Percentiles rank a stretch among this genome's conserved stretches.
Evolutionary conservation across 345 rosid genomes (phyloP).

Genomic region (Heritiera littoralis): DNA sequence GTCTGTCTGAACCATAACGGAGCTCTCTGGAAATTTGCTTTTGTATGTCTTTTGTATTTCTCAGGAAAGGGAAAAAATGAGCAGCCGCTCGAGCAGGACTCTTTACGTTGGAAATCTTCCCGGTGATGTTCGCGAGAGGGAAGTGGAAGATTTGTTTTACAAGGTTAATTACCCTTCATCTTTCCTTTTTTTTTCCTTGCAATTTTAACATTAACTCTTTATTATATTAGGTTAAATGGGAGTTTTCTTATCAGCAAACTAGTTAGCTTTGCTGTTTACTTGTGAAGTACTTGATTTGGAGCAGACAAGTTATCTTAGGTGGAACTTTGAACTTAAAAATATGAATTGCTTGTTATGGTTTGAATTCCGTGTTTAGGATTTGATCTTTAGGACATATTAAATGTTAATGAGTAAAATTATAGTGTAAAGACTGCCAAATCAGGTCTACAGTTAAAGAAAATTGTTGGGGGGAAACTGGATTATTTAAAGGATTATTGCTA

Average conservation of each 20-base stretch:
- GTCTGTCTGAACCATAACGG: neutral
- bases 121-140: constrained; percentile 89
- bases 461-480: neutral
- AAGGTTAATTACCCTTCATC: constrained; percentile 47
- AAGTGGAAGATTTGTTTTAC: constrained; percentile 94
- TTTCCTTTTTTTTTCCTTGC: neutral
- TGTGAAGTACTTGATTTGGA: neutral
- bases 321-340: neutral
- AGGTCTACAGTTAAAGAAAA: neutral
- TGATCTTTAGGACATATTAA: too few species aligned
- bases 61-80: constrained; percentile 39
- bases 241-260: neutral
- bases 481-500: too few species aligned
- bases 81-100: constrained; percentile 86
- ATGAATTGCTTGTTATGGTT: too few species aligned
- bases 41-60: neutral
- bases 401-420: neutral
- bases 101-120: constrained; percentile 96
- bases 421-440: neutral
- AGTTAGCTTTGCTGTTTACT: neutral
- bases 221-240: neutral
- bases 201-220: neutral
- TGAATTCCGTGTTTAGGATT: neutral
- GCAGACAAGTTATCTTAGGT: neutral
- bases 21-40: neutral